Evolutionary conservation across 371 early-diverging fungal species (phyloP).

Genomic region (Batkoa obscura): DNA sequence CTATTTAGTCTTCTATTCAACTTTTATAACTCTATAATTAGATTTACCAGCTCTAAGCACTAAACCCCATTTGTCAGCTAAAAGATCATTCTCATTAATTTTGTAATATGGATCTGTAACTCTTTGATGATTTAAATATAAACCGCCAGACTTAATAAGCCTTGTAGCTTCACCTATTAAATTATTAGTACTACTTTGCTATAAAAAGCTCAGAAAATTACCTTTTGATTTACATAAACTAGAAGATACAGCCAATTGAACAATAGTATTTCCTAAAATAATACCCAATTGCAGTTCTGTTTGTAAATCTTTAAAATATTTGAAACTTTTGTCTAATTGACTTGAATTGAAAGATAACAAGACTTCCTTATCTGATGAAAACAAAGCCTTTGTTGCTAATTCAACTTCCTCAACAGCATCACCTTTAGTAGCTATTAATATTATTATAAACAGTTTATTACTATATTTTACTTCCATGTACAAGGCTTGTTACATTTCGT

Average conservation of each 20-base stretch:
- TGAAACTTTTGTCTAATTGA: conserved; percentile 33
- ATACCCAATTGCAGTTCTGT: conserved; percentile 35
- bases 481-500: conserved; percentile 65
- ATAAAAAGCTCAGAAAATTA: neutral
- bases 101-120: conserved; percentile 15
- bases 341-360: conserved; percentile 18
- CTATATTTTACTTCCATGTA: conserved; percentile 51
- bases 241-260: neutral
- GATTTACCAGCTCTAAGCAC: conserved; percentile 37
- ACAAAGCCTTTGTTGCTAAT: neutral
- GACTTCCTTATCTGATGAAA: neutral
- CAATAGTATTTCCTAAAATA: neutral
- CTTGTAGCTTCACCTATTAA: conserved; percentile 45
- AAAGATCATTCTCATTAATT: neutral
- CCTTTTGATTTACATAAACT: neutral
- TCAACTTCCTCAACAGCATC: conserved; percentile 12
- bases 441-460: neutral
- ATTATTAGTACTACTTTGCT: neutral
- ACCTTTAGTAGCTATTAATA: conserved; percentile 20
- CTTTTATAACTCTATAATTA: conserved; percentile 16
- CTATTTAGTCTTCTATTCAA: too few species aligned
- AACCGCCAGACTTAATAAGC: conserved; percentile 46
- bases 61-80: conserved; percentile 21
- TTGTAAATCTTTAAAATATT: conserved; percentile 30
- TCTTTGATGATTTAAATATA: conserved; percentile 49